phyloP scores from a whole-genome alignment of 2,329 filamentous ascomycete genomes.

The Fusarium ramigenum region DNA sequence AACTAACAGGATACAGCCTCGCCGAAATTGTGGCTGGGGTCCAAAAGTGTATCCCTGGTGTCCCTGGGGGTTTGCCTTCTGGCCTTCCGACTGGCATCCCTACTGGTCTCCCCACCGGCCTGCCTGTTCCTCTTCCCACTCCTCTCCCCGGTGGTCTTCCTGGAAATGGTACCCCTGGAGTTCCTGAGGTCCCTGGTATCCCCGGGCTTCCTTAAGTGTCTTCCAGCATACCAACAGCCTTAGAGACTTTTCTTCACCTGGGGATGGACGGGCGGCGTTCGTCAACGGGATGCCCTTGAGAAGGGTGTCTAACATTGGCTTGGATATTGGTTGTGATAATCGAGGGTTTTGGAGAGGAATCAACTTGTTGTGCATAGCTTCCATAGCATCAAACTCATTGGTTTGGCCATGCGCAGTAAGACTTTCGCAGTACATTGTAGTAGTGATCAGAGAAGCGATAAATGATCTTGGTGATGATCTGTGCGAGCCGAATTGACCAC shows the following conservation, averaged over 20 bases:
- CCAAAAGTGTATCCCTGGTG: background rate
- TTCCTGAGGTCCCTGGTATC: background rate
- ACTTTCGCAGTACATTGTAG: background rate
- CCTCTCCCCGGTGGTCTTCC: background rate
- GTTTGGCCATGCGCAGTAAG: background rate
- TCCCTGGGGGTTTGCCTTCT: background rate
- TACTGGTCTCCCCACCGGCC: background rate
- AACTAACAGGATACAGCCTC: background rate
- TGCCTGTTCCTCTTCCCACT: background rate
- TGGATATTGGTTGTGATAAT: rapidly evolving
- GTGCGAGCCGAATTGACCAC: rapidly evolving
- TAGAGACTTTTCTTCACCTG: rapidly evolving
- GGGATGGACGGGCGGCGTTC: rapidly evolving
- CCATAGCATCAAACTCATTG: no score
- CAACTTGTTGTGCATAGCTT: rapidly evolving
- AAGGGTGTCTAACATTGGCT: rapidly evolving
- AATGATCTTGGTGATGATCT: background rate
- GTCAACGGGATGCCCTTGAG: rapidly evolving
- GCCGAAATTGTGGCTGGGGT: background rate
- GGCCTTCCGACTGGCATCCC: background rate
- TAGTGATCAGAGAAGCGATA: background rate
- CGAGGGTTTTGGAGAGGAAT: rapidly evolving
- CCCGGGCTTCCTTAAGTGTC: background rate
- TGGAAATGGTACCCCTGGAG: background rate
- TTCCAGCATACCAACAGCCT: background rate